A percentile compares a stretch with the other conserved stretches of the same genome.
These are phyloP conservation scores for Colletotrichum gigasporum DNA, from an alignment of 2,329 filamentous ascomycete genomes.

Conservation along the genomic window DNA sequence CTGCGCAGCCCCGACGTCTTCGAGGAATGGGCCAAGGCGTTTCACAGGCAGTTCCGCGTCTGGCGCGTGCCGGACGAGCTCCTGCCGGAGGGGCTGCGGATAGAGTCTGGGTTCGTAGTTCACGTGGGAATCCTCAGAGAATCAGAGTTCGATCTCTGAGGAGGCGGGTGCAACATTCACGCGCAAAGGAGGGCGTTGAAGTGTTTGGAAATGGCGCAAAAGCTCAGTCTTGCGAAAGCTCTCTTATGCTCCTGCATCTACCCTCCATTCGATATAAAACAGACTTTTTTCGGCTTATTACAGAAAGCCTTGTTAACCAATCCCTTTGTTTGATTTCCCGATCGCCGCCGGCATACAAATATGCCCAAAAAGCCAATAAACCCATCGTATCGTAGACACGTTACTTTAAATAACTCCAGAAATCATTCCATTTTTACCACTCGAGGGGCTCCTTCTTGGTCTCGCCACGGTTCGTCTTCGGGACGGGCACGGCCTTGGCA, in stretches of 20 bases:
- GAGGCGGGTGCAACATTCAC: too few relatives aligned
- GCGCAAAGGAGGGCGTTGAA: too few relatives aligned
- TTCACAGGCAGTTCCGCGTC: constrained; percentile 72
- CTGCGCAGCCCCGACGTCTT: constrained; percentile 87
- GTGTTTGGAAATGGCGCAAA: not conserved
- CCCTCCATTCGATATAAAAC: constrained; percentile 2
- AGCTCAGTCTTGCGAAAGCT: constrained; percentile 1
- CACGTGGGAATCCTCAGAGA: constrained; percentile 76
- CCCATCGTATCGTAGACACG: constrained; percentile 27
- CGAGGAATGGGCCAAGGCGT: constrained; percentile 79
- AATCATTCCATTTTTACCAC: constrained; percentile 67
- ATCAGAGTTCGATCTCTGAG: not conserved
- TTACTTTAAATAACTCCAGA: constrained; percentile 30
- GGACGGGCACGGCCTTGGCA: constrained; percentile 73
- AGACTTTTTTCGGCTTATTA: constrained; percentile 2
- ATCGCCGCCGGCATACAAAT: constrained; percentile 13
- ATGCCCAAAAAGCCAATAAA: constrained; percentile 8
- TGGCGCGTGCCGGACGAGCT: constrained; percentile 79
- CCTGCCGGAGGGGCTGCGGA: constrained; percentile 66
- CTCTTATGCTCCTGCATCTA: constrained; percentile 9
- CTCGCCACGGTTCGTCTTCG: constrained; percentile 89
- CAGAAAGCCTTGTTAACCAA: constrained; percentile 8
- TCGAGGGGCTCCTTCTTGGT: constrained; percentile 86
- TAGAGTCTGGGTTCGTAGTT: constrained; percentile 80
- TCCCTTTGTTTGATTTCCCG: constrained; percentile 10